Evolutionary conservation across 164 flowering plant genomes (phyloP), one percentile per base, ranked within the genome.

Genomic region (Macadamia integrifolia): DNA sequence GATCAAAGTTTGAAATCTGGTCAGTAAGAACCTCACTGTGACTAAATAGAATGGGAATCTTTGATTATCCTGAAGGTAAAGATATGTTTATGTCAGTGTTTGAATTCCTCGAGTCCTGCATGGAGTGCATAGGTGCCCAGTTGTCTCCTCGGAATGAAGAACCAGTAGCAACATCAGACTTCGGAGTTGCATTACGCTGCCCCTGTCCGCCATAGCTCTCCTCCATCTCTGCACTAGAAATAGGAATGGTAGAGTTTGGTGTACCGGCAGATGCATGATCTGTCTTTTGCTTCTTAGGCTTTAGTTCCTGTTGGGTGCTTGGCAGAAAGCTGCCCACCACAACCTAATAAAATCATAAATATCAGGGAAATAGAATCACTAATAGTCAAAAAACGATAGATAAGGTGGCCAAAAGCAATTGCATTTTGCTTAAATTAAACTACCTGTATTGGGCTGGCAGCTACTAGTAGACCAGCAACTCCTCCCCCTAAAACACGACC

Each of bases 401-500:
- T 11, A 3, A 3, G 50, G 50, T 8, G 50, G 50, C 13, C 3
- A 6, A 29, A 8, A 18, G 58, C 53, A 30, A 61, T 28, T 43
- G 57, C 29, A 53, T 29, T 65, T 42, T 49, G 69, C 53, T 49
- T 58, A 60, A 8, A 23, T 61, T 30, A 49, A 9, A 32, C 64
- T 74, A 92, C 99, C 96, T 92, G 97, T 52, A 92, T 94, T 49
- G 98, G 99, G 69, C 89, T 78, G 28, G 98, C 98, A 71, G 99
- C 99, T 53, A 91, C 88, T 60, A 95, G 71, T 46, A 92, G 77
- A 71, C 99, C 99, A 50, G 98, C 99, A 58, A 95, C 97, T 49
- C 97, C 94, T 72, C 99, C 99, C 9, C 99, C 99, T 3, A 95
- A 87, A 67, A 95, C 98, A 69, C 98, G 98, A 10, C 99, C 99